Base-by-base conservation (phyloP, 2,329 filamentous ascomycete genomes). In the Dactylonectria macrodidyma region DNA sequence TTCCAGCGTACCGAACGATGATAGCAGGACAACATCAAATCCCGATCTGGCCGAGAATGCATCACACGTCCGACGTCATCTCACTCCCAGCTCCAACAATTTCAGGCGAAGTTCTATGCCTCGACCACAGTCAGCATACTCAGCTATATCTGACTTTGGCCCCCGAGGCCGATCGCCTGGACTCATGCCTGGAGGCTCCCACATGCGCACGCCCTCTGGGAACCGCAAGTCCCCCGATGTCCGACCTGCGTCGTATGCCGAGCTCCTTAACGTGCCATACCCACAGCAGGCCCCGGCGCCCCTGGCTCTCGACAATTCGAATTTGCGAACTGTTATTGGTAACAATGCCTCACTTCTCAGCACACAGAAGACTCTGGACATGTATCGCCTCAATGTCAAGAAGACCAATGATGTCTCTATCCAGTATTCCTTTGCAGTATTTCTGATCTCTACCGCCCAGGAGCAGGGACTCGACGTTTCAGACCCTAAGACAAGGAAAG, bases 331-430 rank as follows among this genome's bases (percentile, higher is more conserved):
- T 63, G 91, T 89, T 16, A 91, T 99, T 26, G 96, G 96, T 51
- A 92, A 90, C 78, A 97, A 97, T 83, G 95, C 95, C 3, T 97
- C 95, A 22, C 87, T 99, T 12, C 88, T 99, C 34, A 95, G 94
- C 77, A 92, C 94, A 38, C 93, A 95, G 78, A 95, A 98, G 83
- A 99, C 96, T 2, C 88, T 99, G 56, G 95, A 98, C 62, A 98
- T 98, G 95, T 99, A 99, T 81, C 90, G 95, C 51, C 92, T 92
- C 62, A 99, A 98, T 77, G 94, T 98, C 66, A 98, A 98, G 84
- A 99, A 99, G 85, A 97, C 96, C 3, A 96, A 93, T 70, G 95
- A 98, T 80, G 87, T 92, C 16, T 91, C 93, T 4, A 93, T 97
- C 38, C 95, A 98, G 81, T 98, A 98, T 81, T 96, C 97, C 34